Evolutionary conservation across 2,329 filamentous ascomycete genomes (phyloP), one percentile per base, ranked within the genome.

Genomic region (Colletotrichum liaoningense): DNA sequence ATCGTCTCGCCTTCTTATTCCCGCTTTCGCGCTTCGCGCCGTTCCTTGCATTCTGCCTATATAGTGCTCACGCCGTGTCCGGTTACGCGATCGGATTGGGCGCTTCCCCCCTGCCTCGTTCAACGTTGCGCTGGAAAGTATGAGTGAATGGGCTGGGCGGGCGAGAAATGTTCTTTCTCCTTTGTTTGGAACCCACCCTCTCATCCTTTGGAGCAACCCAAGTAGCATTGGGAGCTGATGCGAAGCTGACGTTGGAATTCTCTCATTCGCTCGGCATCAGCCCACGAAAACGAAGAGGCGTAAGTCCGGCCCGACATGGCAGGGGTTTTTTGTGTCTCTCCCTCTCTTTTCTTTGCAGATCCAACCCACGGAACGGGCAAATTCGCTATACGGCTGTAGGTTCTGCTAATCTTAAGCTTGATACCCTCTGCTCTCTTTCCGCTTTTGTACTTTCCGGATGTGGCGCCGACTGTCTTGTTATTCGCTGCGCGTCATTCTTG

Each of bases 31-130:
- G 42, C 42, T 46, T n/a, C 42, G 42, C 42, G 6, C 56, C 26
- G 72, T 72, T 38, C 67, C 68, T 74, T 65, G 67, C 67, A 70
- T 42, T n/a, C 16, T 59, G 54, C 26, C 42, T 49, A 49, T n/a
- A n/a, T n/a, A 49, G 42, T 6, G 16, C 26, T 38, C 16, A 26
- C 35, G 72, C 67, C 30, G 66, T 69, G 69, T 28, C 66, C 11
- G 35, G 72, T 67, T 55, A 63, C 63, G 56, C 66, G 52, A 72
- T 67, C 67, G 19, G 38, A 26, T 24, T 12, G 49, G 38, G 38
- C 57, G 26, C 30, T 24, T 54, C 1, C 7, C 56, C 55, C 58
- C 46, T 65, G 58, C 54, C 19, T 70, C 42, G 46, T 57, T 16
- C 33, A 38, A 66, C 55, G 24, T 62, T 59, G 60, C 38, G 46